phyloP scores from a whole-genome alignment of 805 yeast species.

The Komagataella pseudopastoris region DNA sequence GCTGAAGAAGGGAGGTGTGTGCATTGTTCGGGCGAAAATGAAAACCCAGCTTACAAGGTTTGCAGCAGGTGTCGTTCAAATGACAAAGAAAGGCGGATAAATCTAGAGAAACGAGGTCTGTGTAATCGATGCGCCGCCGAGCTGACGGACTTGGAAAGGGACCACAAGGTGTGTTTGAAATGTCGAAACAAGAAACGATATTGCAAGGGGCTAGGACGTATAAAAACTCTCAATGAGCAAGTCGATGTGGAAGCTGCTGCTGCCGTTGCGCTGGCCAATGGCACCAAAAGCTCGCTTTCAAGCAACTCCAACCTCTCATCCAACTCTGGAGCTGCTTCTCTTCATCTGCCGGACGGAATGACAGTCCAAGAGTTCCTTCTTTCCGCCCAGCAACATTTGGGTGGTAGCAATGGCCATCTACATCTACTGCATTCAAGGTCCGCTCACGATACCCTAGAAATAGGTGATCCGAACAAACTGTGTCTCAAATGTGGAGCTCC shows the following conservation, averaged over 20 bases:
- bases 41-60: slow-evolving; percentile 38
- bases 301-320: not conserved
- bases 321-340: not conserved
- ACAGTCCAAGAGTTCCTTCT: slow-evolving; percentile 1
- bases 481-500: slow-evolving; percentile 14
- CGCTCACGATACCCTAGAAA: slow-evolving; percentile 12
- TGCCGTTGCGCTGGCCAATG: slow-evolving; percentile 4
- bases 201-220: not conserved
- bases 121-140: slow-evolving; percentile 51
- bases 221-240: not conserved
- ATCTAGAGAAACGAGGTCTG: slow-evolving; percentile 41
- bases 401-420: not conserved
- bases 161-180: slow-evolving; percentile 39
- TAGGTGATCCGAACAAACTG: slow-evolving; percentile 14
- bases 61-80: slow-evolving; percentile 51
- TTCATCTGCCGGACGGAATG: not conserved
- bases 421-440: slow-evolving; percentile 8
- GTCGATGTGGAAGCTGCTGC: slow-evolving; percentile 2
- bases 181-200: slow-evolving; percentile 33
- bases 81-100: slow-evolving; percentile 42
- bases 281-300: not conserved
- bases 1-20: slow-evolving; percentile 56
- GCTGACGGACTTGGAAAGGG: slow-evolving; percentile 31
- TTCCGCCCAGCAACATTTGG: not conserved
- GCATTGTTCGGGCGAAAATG: slow-evolving; percentile 51